Base-by-base conservation (phyloP, 108 stramenopile genomes). In the Stephanodiscus minutulus region DNA sequence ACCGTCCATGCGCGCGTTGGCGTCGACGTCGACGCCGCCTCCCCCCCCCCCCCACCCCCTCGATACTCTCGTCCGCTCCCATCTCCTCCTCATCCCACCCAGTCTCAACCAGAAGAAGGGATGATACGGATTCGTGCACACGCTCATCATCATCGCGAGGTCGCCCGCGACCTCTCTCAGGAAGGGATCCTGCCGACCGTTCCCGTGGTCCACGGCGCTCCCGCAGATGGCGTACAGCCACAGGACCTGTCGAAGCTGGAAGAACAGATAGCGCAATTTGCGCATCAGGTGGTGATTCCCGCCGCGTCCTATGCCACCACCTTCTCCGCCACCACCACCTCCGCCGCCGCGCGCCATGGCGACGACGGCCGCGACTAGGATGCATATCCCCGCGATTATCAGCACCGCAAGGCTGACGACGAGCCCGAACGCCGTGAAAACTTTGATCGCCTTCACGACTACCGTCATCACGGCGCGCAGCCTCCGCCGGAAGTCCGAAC, bases 221-320 rank as follows among this genome's bases (percentile, higher is more conserved):
- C 87, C 92, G 61, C 90, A 92, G 47, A 95, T 82, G 52, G 90
- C 89, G 80, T 91, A 95, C 22, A 83, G 83, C 88, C 89, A 92
- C 2, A 95, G 77, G 54, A 95, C 66, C 64, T 95, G 88, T 24
- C 93, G 85, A 55, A 92, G 44, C 56, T 87, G 78, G 54, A 80
- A 66, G 54, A 86, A 82, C 31, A 92, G 36, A 36, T 54, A 67
- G 12, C 82, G 74, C 28, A 95, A 50, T 64, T 84, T 84, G 54
- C 82, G 79, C 67, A 85, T 74, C 8, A 90, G 55, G 20, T 65
- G 56, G 33, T 76, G 64, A n/a, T 62, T 72, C 75, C 25, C 75
- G 66, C 29, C 69, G 53, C 41, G n/a, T n/a, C n/a, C n/a, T n/a
- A n/a, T n/a, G n/a, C 41, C 82, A 50, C 41, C 67, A 54, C 33